phyloP scores from a whole-genome alignment of 2,329 filamentous ascomycete genomes.

The Colletotrichum sp. region DNA sequence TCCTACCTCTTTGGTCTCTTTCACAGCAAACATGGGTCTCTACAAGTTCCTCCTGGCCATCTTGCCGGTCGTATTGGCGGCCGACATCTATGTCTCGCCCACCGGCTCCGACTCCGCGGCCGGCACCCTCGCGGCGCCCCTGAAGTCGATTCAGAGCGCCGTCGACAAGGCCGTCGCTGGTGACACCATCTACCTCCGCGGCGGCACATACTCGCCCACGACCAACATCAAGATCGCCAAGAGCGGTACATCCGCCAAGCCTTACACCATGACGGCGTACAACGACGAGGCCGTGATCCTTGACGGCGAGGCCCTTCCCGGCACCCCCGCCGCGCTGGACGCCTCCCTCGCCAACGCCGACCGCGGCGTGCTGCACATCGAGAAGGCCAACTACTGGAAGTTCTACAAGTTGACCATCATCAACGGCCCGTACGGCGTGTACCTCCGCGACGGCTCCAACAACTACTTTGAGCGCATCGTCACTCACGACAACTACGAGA shows the following conservation, averaged over 20 bases:
- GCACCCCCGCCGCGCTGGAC: conserved; percentile 46
- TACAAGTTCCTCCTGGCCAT: conserved; percentile 18
- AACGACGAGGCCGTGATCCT: conserved; percentile 47
- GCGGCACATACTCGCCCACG: conserved; percentile 43
- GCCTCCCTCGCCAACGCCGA: conserved; percentile 42
- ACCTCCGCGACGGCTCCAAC: conserved; percentile 37
- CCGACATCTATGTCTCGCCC: conserved; percentile 50
- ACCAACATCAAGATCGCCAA: conserved; percentile 53
- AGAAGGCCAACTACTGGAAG: conserved; percentile 36
- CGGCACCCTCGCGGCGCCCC: conserved; percentile 43
- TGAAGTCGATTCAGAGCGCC: conserved; percentile 50
- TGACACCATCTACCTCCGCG: conserved; percentile 40
- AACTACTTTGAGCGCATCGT: conserved; percentile 40
- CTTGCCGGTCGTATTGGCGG: conserved; percentile 24
- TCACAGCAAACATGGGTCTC: conserved; percentile 10
- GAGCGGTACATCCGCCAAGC: conserved; percentile 42
- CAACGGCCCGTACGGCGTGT: conserved; percentile 42
- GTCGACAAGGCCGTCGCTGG: conserved; percentile 49
- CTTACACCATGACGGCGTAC: conserved; percentile 47
- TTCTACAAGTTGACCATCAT: conserved; percentile 44
- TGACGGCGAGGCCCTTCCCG: conserved; percentile 44
- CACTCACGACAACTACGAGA: conserved; percentile 43
- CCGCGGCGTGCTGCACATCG: conserved; percentile 51
- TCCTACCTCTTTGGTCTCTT: neutral
- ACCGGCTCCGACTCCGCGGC: conserved; percentile 41